phyloP scores from a whole-genome alignment of 2,329 filamentous ascomycete species.

The Sporothrix pallida region DNA sequence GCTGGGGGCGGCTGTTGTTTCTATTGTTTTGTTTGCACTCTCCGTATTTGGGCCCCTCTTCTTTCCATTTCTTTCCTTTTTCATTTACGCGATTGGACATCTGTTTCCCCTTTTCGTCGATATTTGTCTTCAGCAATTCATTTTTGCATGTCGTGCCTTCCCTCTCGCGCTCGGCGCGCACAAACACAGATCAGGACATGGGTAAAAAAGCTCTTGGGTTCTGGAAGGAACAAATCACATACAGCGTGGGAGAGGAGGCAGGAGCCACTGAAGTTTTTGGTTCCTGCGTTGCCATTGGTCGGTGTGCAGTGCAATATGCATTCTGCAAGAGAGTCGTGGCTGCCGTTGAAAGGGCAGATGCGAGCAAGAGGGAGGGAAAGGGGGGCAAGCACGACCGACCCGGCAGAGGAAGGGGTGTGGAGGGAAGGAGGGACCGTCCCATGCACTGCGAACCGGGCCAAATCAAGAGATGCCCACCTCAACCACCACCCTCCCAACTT shows the following conservation, averaged over 20 bases:
- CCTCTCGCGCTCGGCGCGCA: slow-evolving; percentile 5
- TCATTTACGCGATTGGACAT: not conserved
- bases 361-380: slow-evolving; percentile 28
- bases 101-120: not conserved
- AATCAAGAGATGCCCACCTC: slow-evolving; percentile 23
- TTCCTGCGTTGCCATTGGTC: slow-evolving; percentile 35
- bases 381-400: slow-evolving; percentile 27
- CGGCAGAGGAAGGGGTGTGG: slow-evolving; percentile 26
- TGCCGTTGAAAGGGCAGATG: slow-evolving; percentile 51
- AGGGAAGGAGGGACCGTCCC: slow-evolving; percentile 3
- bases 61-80: not conserved
- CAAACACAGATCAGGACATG: slow-evolving; percentile 9
- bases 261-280: slow-evolving; percentile 25
- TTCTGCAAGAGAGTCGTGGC: slow-evolving; percentile 52
- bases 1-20: not conserved
- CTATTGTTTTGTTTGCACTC: not conserved
- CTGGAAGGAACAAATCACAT: slow-evolving; percentile 3
- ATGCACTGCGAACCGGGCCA: slow-evolving; percentile 26
- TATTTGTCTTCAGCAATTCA: not conserved
- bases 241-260: slow-evolving; percentile 30
- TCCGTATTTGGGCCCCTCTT: not conserved
- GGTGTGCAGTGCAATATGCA: slow-evolving; percentile 37
- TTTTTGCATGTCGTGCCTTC: slow-evolving; percentile 5
- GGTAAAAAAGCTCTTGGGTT: slow-evolving; percentile 22
- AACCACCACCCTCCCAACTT: slow-evolving; percentile 28